A percentile compares a stretch with the other conserved stretches of the same genome.
These are phyloP conservation scores for Dactylellina leptospora DNA, from an alignment of 2,329 filamentous ascomycete species.

Conservation along the genomic window DNA sequence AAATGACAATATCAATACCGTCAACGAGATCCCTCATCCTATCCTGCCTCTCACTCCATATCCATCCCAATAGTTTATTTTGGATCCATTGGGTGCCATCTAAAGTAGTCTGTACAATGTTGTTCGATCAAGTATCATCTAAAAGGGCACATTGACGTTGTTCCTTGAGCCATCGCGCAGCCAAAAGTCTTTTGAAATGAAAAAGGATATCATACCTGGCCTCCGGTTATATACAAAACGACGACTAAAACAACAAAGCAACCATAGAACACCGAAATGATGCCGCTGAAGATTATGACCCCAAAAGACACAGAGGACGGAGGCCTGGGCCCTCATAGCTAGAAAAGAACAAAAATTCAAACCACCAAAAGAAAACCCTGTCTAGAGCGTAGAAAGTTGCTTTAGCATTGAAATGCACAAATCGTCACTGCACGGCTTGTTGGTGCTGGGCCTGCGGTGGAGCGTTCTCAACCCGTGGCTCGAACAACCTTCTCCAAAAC, in stretches of 20 bases:
- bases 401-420: too few species aligned
- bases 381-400: not conserved
- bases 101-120: too few species aligned
- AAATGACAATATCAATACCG: not conserved
- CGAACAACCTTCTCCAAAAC: conserved; percentile 91
- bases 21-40: not conserved
- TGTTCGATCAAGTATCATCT: too few species aligned
- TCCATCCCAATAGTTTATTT: not conserved
- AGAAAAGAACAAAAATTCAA: not conserved
- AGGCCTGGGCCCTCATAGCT: too few species aligned
- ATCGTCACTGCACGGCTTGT: conserved; percentile 23
- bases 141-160: too few species aligned
- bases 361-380: not conserved
- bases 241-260: too few species aligned
- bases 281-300: not conserved
- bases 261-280: not conserved
- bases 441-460: conserved; percentile 10
- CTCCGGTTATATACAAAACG: too few species aligned
- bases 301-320: not conserved
- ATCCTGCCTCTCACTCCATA: not conserved
- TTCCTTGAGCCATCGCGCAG: too few species aligned
- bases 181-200: too few species aligned
- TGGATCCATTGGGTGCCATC: too few species aligned
- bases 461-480: conserved; percentile 60
- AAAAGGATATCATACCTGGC: not conserved